Conservation (phyloP, 2,329 filamentous ascomycete genomes). For the Orbilia quercus region DNA sequence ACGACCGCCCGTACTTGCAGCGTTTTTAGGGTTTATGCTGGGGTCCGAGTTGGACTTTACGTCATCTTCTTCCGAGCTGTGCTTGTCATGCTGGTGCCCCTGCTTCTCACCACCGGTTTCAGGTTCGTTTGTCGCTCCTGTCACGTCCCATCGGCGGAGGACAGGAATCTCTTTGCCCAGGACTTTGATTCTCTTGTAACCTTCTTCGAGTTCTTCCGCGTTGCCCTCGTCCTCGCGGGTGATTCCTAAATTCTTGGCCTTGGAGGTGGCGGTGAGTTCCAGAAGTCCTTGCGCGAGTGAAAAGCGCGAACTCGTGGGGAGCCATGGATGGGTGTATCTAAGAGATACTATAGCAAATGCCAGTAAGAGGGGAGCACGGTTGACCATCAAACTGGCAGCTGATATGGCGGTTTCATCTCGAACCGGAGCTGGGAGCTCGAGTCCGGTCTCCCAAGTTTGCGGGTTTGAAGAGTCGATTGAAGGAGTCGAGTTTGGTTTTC, state of each 20-base stretch:
- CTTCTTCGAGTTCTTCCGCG: slow-evolving; percentile 33
- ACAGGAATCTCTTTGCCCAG: slow-evolving; percentile 50
- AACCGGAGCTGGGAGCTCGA: slow-evolving; percentile 38
- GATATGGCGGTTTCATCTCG: slow-evolving; percentile 32
- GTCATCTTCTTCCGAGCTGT: slow-evolving; percentile 23
- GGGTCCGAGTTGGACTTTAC: slow-evolving; percentile 23
- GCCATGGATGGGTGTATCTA: slow-evolving; percentile 49
- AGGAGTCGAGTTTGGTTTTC: slow-evolving; percentile 20
- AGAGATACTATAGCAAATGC: slow-evolving; percentile 47
- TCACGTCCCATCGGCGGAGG: slow-evolving; percentile 46
- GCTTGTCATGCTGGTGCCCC: slow-evolving; percentile 12
- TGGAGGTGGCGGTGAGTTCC: slow-evolving; percentile 44
- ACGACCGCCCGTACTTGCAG: slow-evolving; percentile 23
- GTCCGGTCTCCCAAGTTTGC: slow-evolving; percentile 45
- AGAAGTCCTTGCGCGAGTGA: slow-evolving; percentile 52
- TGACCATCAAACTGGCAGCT: slow-evolving; percentile 25
- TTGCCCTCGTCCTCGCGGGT: slow-evolving; percentile 18
- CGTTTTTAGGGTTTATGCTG: slow-evolving; percentile 34
- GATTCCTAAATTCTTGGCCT: slow-evolving; percentile 54
- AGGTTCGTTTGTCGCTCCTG: slow-evolving; percentile 19
- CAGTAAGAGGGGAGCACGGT: slow-evolving; percentile 52
- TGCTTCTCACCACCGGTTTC: slow-evolving; percentile 39
- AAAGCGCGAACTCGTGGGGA: slow-evolving; percentile 44
- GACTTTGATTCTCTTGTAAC: slow-evolving; percentile 40
- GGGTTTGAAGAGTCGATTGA: slow-evolving; percentile 37